These are phyloP conservation scores for Kockiozyma suomiensis DNA, from an alignment of 805 yeast species.

Conservation along the genomic window DNA sequence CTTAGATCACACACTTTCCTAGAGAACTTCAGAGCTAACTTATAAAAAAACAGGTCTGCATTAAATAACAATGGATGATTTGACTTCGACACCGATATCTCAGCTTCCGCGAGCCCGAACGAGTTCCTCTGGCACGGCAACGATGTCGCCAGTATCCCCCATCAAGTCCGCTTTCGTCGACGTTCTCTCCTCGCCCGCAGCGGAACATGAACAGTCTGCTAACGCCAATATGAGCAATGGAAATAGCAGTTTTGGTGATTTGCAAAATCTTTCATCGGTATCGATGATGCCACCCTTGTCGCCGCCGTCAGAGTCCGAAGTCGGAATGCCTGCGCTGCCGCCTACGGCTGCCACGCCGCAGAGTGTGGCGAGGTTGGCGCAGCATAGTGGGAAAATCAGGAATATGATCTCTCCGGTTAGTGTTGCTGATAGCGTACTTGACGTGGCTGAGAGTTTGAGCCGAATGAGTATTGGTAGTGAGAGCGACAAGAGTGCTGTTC, in stretches of 20 bases:
- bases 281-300: slow-evolving; percentile 2
- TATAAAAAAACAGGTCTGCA: no score
- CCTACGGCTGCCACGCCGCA: slow-evolving; percentile 7
- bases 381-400: neutral
- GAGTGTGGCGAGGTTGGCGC: slow-evolving; percentile 4
- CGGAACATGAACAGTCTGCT: neutral
- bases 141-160: neutral
- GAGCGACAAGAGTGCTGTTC: neutral
- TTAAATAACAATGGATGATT: slow-evolving; percentile 9
- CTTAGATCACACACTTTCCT: neutral
- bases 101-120: slow-evolving; percentile 1
- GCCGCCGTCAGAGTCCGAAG: slow-evolving; percentile 1
- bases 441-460: slow-evolving; percentile 17
- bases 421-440: slow-evolving; percentile 8
- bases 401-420: slow-evolving; percentile 13
- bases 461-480: slow-evolving; percentile 10
- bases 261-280: neutral
- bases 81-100: neutral
- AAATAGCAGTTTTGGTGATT: neutral
- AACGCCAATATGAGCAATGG: neutral
- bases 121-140: neutral
- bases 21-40: no score
- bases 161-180: neutral
- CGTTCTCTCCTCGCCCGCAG: neutral
- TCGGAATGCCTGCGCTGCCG: neutral